Percentiles rank a stretch among this genome's conserved stretches.
Conservation (phyloP, 2,329 filamentous ascomycete genomes). For the Malbranchea cinnamomea region DNA sequence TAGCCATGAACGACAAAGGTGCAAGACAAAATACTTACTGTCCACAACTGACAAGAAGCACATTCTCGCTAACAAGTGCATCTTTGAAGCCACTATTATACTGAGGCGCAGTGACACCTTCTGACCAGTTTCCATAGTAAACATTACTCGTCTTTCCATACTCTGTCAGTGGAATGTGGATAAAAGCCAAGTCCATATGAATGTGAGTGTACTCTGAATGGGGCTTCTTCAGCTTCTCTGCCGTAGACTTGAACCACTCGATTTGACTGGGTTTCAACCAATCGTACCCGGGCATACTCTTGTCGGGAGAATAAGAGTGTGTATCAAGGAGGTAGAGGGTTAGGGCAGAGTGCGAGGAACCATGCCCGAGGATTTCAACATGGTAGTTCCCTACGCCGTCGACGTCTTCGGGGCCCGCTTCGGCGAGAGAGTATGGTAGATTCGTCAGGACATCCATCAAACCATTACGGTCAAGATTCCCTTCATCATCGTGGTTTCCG, state of each 20-base stretch:
- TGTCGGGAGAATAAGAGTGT: slow-evolving; percentile 81
- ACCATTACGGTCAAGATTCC: slow-evolving; percentile 55
- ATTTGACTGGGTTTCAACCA: slow-evolving; percentile 95
- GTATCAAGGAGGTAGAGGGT: slow-evolving; percentile 94
- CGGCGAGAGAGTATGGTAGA: slow-evolving; percentile 79
- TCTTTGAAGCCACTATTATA: slow-evolving; percentile 92
- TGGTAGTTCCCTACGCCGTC: slow-evolving; percentile 93
- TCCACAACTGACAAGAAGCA: slow-evolving; percentile 79
- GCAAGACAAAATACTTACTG: slow-evolving; percentile 46
- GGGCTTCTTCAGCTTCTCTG: slow-evolving; percentile 55
- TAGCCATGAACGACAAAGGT: not conserved
- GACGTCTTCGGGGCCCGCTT: slow-evolving; percentile 64
- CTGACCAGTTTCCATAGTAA: slow-evolving; percentile 58
- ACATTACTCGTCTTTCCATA: slow-evolving; percentile 50
- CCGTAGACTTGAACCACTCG: slow-evolving; percentile 78
- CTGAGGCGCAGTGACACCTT: slow-evolving; percentile 70
- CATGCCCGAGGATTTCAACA: slow-evolving; percentile 72
- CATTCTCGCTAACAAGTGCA: slow-evolving; percentile 69
- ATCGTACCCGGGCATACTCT: slow-evolving; percentile 81
- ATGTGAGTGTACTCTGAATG: slow-evolving; percentile 78
- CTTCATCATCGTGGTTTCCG: slow-evolving; percentile 94
- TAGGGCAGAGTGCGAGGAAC: slow-evolving; percentile 69
- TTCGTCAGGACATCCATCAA: slow-evolving; percentile 80
- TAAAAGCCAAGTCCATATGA: slow-evolving; percentile 92
- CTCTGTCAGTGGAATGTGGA: slow-evolving; percentile 91